Conservation (phyloP, 371 early-diverging fungal species). For the Fennellomyces sp. region DNA sequence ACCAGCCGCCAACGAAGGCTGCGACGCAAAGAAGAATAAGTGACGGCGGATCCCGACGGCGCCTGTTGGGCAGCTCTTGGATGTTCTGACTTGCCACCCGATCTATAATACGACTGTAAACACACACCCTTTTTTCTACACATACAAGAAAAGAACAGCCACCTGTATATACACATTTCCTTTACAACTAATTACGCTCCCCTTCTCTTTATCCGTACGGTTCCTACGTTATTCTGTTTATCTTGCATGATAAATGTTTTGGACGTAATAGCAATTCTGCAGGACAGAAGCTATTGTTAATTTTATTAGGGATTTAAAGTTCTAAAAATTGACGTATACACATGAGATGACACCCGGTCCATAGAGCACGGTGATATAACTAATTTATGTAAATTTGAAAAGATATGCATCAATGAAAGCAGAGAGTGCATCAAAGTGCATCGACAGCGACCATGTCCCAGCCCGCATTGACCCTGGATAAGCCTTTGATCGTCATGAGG, state of each 20-base stretch:
- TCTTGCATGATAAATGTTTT: background rate
- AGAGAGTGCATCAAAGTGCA: background rate
- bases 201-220: background rate
- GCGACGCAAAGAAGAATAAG: background rate
- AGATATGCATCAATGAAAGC: background rate
- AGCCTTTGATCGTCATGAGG: slow-evolving; percentile 26
- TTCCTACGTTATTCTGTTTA: background rate
- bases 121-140: too few species aligned
- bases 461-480: slow-evolving; percentile 36
- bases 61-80: slow-evolving; percentile 7
- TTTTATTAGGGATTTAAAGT: too few species aligned
- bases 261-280: background rate
- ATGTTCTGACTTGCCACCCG: slow-evolving; percentile 9
- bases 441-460: slow-evolving; percentile 42
- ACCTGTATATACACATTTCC: background rate
- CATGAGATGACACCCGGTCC: background rate
- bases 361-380: background rate
- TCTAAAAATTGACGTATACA: too few species aligned
- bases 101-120: too few species aligned
- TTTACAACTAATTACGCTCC: background rate
- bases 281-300: too few species aligned
- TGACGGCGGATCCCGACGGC: slow-evolving; percentile 5
- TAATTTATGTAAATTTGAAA: background rate
- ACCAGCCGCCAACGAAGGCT: background rate
- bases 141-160: background rate